Base-by-base conservation (phyloP, 495 filamentous ascomycete genomes). In the Amorphotheca resinae region DNA sequence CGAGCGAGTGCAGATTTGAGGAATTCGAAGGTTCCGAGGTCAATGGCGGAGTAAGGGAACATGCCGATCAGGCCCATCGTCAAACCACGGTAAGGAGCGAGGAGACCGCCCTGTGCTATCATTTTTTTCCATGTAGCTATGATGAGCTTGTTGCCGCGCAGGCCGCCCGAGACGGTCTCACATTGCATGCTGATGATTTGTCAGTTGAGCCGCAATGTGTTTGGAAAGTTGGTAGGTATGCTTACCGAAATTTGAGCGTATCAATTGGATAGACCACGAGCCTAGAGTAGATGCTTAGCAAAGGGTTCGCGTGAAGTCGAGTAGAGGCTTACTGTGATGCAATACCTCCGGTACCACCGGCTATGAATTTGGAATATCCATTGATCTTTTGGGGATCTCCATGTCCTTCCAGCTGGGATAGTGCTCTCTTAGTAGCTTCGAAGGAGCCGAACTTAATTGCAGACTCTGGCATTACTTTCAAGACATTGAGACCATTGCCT, bases 401-500 rank as follows among this genome's bases (percentile, higher is more conserved):
- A 55, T 94, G 87, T 18, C 91, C 91, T 69, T 98, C 93, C 38
- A 95, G 58, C 32, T 73, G 73, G 9, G 91, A 87, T 41, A 96
- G 74, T 8, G 80, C 74, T 36, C 87, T 79, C 69, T 96, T 98
- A 8, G 87, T 78, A 23, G 83, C 86, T 75, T 96, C 91, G 53
- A 95, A 98, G 5, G 86, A 89, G 39, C 91, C 91, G 62, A 98
- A 98, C 62, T 76, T 91, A 53, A 98, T 94, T 25, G 91, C 91
- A 4, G 89, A 95, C 61, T 98, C 91, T 5, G 91, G 91, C 80
- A 96, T 89, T 37, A 98, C 87, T 62, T 98, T 98, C 50, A 95
- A 55, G 8, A 96, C 89, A 55, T 98, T 98, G 45, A 98, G 70
- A 6, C 91, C 91, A 57, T 98, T 98, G 22, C 91, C 91, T 95